Evolutionary conservation across 768 basidiomycete species (phyloP), one percentile per base, ranked within the genome.

Genomic region (Clitopilus passeckerianus): DNA sequence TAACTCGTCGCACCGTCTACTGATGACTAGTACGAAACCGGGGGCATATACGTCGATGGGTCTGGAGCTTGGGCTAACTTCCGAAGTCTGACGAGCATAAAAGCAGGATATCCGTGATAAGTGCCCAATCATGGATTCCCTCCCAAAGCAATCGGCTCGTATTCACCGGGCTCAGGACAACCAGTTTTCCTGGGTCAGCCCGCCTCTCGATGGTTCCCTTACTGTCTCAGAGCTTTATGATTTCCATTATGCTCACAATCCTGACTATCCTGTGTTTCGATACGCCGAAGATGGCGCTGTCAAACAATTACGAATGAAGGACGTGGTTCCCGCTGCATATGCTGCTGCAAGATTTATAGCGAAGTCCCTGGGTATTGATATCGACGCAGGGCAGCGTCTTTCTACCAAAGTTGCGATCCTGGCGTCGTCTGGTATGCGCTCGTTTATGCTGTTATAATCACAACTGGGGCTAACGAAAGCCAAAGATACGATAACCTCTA

Each of bases 291-390:
- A 46, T 7, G 58, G 53, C 9, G 30, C 22, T 24, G 54, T 43
- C 20, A 41, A 41, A 12, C 35, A 56, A 15, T 27, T 61, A 6
- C 16, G 33, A 14, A 55, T 54, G n/a, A 6, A n/a, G 33, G 60
- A 61, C 14, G 56, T 61, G 2, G 61, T 59, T 23, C 61, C 61
- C 12, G 61, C 58, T 16, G 57, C 58, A 15, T 58, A 61, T 56
- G 54, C 24, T 30, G 61, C 61, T 1, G 61, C 58, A 22, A 15
- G 43, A 23, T 30, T 35, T 27, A 44, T 61, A 15, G 61, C 37
- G 7, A 27, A 14, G 34, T 23, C 30, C 18, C 15, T 56, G n/a
- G 41, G 44, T 8, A 33, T 59, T 24, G 56, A 60, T 44, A 14
- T 58, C 10, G 37, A 41, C 10, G 20, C 33, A 58, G 27, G 53